Conservation (phyloP, 2,329 filamentous ascomycete species). For the Curvularia lunata region DNA sequence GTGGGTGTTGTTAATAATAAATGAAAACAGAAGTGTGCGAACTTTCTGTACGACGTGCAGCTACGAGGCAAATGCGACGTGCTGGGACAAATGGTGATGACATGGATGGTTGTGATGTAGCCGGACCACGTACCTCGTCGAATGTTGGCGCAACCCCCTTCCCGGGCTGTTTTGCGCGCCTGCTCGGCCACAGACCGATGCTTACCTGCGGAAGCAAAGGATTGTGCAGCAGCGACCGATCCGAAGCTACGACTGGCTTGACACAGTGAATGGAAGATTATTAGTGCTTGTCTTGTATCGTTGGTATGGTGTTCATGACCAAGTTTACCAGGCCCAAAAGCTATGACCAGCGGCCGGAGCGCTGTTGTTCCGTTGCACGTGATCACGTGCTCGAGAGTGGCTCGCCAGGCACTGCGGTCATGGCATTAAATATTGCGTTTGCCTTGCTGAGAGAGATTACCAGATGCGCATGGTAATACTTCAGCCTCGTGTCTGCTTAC, state of each 20-base stretch:
- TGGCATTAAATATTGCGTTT: not conserved
- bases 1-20: constrained; percentile 7
- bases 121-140: constrained; percentile 23
- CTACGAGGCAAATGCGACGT: not conserved
- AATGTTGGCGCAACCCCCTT: constrained; percentile 17
- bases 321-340: constrained; percentile 18
- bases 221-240: not conserved
- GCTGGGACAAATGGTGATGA: not conserved
- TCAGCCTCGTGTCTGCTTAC: not conserved
- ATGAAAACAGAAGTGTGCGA: not conserved
- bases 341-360: constrained; percentile 23
- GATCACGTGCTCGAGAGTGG: constrained; percentile 6
- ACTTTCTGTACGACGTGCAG: not conserved
- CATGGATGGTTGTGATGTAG: constrained; percentile 5
- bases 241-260: constrained; percentile 7
- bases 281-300: constrained; percentile 8
- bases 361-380: constrained; percentile 20
- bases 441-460: not conserved
- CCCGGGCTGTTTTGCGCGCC: constrained; percentile 15
- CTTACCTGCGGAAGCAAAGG: constrained; percentile 4
- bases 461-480: not conserved
- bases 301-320: constrained; percentile 20
- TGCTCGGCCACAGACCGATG: constrained; percentile 10
- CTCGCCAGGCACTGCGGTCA: not conserved
- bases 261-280: constrained; percentile 2